Evolutionary conservation across 371 early-diverging fungal genomes (phyloP).

Genomic region (Syncephalastrum racemosum): DNA sequence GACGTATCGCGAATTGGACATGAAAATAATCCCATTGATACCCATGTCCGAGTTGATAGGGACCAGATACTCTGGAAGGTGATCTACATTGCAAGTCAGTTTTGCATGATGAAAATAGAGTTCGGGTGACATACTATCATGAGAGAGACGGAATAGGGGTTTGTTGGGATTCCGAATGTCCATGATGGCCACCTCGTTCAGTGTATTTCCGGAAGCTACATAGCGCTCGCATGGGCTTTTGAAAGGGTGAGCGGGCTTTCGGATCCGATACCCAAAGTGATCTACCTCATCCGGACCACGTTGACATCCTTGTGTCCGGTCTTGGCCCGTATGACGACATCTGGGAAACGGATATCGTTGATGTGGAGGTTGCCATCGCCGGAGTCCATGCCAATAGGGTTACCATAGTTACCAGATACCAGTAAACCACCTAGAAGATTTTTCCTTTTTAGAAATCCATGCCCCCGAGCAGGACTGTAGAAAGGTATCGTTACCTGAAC

Average conservation of each 20-base stretch:
- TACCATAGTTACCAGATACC: slow-evolving; percentile 34
- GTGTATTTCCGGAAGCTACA: slow-evolving; percentile 38
- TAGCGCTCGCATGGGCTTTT: slow-evolving; percentile 39
- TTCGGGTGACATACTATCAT: slow-evolving; percentile 27
- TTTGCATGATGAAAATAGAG: slow-evolving; percentile 25
- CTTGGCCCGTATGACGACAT: slow-evolving; percentile 17
- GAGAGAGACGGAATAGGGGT: slow-evolving; percentile 22
- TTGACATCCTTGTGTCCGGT: slow-evolving; percentile 44
- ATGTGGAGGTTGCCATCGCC: slow-evolving; percentile 38
- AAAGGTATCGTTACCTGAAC: slow-evolving; percentile 24
- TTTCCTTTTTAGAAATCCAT: too few relatives aligned
- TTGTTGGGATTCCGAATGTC: slow-evolving; percentile 28
- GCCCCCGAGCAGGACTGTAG: too few relatives aligned
- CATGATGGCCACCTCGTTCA: slow-evolving; percentile 36
- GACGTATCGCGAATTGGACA: slow-evolving; percentile 29
- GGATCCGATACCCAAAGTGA: too few relatives aligned
- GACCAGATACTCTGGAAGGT: slow-evolving; percentile 6
- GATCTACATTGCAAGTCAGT: slow-evolving; percentile 14
- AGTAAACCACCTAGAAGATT: slow-evolving; percentile 17
- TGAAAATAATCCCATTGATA: slow-evolving; percentile 39
- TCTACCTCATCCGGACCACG: slow-evolving; percentile 34
- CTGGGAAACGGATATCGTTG: slow-evolving; percentile 21
- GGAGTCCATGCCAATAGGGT: slow-evolving; percentile 16
- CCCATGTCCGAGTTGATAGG: slow-evolving; percentile 33
- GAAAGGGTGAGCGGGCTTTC: too few relatives aligned